Evolutionary conservation across 768 basidiomycete species (phyloP), one percentile per base, ranked within the genome.

Genomic region (Suillus subalutaceus): DNA sequence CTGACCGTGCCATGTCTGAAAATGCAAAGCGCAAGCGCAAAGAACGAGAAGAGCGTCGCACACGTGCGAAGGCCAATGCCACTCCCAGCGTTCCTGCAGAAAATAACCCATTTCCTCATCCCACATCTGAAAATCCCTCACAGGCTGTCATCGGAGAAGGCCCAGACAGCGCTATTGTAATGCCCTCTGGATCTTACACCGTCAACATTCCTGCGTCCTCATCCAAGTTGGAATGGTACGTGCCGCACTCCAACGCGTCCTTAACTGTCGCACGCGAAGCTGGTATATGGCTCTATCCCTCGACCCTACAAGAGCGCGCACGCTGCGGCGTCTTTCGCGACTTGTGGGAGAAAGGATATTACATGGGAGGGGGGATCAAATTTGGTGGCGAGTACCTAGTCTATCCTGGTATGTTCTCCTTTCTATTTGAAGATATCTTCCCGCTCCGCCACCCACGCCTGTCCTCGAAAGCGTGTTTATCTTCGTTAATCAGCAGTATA

Each of bases 331-430:
- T 95, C 12, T 97, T 95, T 75, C 84, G 84, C 53, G 88, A 88
- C 68, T 75, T 97, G 15, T 94, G 92, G 91, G 86, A 89, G 67
- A 86, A 90, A 77, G 93, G 93, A 0, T 89, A 90, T 74, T 97
- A 87, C 75, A 86, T 97, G 86, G 96, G 96, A 57, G 87, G 87
- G 0, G 96, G 96, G 0, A 88, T 96, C 77, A 92, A 91, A 76
- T 99, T 99, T 73, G 97, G 97, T 7, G 96, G 96, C 2, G 96
- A 99, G 72, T 98, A 94, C 77, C 79, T 99, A 53, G 92, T 98
- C 1, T 99, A 99, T 79, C 97, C 97, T 62, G 97, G 97, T 91
- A 74, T 50, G 87, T 77, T 18, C 10, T 48, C 20, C 43, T 20
- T 61, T 38, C 41, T 66, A 13, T 57, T 32, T 38, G 40, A 15